Evolutionary conservation across 805 yeast genomes (phyloP).

Genomic region (Ogataea thermomethanolica): DNA sequence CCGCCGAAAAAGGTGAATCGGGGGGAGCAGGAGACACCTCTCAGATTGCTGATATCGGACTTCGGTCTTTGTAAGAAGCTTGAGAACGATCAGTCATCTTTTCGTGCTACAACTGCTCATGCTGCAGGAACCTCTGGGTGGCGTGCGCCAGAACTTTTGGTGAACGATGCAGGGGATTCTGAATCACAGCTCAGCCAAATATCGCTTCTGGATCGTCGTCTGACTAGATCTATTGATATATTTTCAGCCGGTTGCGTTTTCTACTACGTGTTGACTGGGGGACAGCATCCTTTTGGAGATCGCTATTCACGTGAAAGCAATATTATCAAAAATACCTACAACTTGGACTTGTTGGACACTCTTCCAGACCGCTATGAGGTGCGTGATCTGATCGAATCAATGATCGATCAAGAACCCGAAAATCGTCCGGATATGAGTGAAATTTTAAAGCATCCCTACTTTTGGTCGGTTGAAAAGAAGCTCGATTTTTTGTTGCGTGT

Average conservation of each 20-base stretch:
- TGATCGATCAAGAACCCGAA: conserved; percentile 69
- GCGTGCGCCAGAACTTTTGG: conserved; percentile 91
- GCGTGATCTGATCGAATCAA: conserved; percentile 60
- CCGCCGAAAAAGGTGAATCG: conserved; percentile 48
- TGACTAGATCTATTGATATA: conserved; percentile 88
- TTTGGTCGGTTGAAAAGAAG: conserved; percentile 74
- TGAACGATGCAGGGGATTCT: conserved; percentile 35
- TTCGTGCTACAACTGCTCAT: conserved; percentile 85
- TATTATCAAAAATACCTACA: conserved; percentile 64
- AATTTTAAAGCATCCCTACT: conserved; percentile 80
- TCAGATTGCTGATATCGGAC: conserved; percentile 83
- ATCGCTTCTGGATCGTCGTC: conserved; percentile 43
- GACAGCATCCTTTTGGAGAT: conserved; percentile 95
- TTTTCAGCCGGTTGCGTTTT: conserved; percentile 95
- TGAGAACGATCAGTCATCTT: conserved; percentile 90
- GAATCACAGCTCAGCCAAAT: conserved; percentile 15
- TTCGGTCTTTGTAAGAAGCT: conserved; percentile 92
- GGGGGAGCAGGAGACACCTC: conserved; percentile 35
- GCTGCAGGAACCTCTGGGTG: conserved; percentile 98
- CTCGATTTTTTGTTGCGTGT: conserved; percentile 82
- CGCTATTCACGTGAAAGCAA: conserved; percentile 84
- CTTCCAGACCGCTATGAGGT: conserved; percentile 59
- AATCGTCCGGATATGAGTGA: conserved; percentile 65
- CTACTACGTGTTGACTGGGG: conserved; percentile 77
- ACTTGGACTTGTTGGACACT: conserved; percentile 43